These are phyloP conservation scores for Cyberlindnera xishuangbannaensis DNA, from an alignment of 805 yeast species.

Conservation along the genomic window DNA sequence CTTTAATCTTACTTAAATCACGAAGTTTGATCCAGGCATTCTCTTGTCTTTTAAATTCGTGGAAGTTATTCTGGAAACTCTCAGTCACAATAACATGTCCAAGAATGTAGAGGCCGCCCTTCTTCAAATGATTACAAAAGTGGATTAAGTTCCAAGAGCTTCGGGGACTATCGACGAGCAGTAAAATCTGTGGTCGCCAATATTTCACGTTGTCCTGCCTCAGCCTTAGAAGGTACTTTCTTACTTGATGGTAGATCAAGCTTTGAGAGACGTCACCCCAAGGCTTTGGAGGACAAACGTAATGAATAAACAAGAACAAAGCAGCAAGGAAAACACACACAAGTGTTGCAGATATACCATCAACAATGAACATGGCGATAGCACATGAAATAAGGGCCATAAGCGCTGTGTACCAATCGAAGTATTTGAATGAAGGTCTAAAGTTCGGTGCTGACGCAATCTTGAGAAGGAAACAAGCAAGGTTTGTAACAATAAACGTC, in stretches of 20 bases:
- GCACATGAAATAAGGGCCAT: constrained; percentile 66
- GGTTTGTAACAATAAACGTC: constrained; percentile 91
- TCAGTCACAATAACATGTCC: constrained; percentile 83
- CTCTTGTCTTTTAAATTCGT: constrained; percentile 66
- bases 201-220: constrained; percentile 92
- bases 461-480: constrained; percentile 86
- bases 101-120: constrained; percentile 87
- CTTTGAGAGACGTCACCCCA: constrained; percentile 99
- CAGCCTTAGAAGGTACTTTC: constrained; percentile 79
- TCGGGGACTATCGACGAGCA: constrained; percentile 87
- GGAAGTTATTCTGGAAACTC: constrained; percentile 56
- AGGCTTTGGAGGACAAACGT: constrained; percentile 87
- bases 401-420: constrained; percentile 76
- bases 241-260: constrained; percentile 90
- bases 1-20: constrained; percentile 74
- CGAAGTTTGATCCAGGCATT: constrained; percentile 81
- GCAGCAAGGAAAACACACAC: constrained; percentile 61
- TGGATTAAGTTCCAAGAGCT: constrained; percentile 87
- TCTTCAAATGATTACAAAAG: constrained; percentile 90
- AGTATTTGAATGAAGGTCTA: constrained; percentile 89
- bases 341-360: constrained; percentile 79
- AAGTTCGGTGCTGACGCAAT: constrained; percentile 97
- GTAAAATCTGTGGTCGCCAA: constrained; percentile 94
- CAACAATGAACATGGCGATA: constrained; percentile 90
- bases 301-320: constrained; percentile 76